phyloP scores from a whole-genome alignment of 352 stramenopile genomes.

The Phytophthora colocasiae region DNA sequence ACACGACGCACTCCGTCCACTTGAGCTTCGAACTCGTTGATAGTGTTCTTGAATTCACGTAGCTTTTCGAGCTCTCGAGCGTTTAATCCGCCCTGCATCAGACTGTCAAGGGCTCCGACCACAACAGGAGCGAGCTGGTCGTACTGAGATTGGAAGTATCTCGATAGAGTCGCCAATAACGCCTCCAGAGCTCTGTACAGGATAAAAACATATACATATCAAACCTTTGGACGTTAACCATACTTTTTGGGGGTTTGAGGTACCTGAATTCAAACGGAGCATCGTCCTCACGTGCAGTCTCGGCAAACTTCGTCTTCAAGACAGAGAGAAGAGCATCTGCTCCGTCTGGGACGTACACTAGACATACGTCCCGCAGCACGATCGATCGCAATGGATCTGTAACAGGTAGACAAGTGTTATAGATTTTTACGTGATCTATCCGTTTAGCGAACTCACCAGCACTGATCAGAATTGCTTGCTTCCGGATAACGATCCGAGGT shows the following conservation, averaged over 20 bases:
- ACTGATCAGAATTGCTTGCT: slow-evolving; percentile 73
- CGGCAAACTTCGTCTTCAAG: slow-evolving; percentile 56
- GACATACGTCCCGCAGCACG: slow-evolving; percentile 54
- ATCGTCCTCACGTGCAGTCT: slow-evolving; percentile 50
- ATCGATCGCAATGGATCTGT: slow-evolving; percentile 67
- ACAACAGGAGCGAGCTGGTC: slow-evolving; percentile 50
- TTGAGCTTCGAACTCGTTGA: slow-evolving; percentile 78
- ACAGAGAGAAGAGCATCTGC: slow-evolving; percentile 49
- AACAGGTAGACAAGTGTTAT: not conserved
- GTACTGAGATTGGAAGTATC: slow-evolving; percentile 65
- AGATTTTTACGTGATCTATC: slow-evolving; percentile 2
- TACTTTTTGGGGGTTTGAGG: too few species aligned
- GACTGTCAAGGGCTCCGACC: slow-evolving; percentile 50
- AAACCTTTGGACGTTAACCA: too few species aligned
- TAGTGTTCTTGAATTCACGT: slow-evolving; percentile 76
- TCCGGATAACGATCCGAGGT: slow-evolving; percentile 63
- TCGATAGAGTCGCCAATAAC: slow-evolving; percentile 58
- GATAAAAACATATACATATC: slow-evolving; percentile 3
- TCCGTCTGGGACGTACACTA: slow-evolving; percentile 57
- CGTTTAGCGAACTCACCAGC: slow-evolving; percentile 39
- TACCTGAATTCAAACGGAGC: slow-evolving; percentile 63
- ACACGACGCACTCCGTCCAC: slow-evolving; percentile 66
- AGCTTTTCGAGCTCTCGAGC: slow-evolving; percentile 64
- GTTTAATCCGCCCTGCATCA: slow-evolving; percentile 55
- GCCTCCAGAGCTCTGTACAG: slow-evolving; percentile 51